Conservation (phyloP, 768 basidiomycete species). For the Trichaptum fuscoviolaceum region DNA sequence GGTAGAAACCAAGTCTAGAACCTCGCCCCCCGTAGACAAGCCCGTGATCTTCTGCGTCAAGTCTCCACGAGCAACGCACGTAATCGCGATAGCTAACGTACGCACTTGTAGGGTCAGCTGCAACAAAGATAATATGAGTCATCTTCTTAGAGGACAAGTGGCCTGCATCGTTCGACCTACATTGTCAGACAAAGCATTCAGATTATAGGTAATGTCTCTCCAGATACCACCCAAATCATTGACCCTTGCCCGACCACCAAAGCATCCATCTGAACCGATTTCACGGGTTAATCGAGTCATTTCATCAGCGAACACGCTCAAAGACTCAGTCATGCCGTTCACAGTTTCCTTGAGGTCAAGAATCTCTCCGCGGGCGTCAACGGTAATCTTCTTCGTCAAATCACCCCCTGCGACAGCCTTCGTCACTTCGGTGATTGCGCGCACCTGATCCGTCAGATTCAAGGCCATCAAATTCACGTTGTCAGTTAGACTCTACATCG, state of each 20-base stretch:
- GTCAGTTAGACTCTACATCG: conserved; percentile 50
- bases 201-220: conserved; percentile 95
- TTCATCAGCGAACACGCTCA: conserved; percentile 83
- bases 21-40: conserved; percentile 91
- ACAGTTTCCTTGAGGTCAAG: conserved; percentile 87
- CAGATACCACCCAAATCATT: conserved; percentile 94
- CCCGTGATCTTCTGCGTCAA: conserved; percentile 90
- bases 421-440: conserved; percentile 89
- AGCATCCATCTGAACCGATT: conserved; percentile 92
- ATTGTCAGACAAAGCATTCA: conserved; percentile 94
- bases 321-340: conserved; percentile 88
- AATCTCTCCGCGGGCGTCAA: conserved; percentile 91
- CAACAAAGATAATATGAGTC: conserved; percentile 6
- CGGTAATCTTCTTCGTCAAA: conserved; percentile 87
- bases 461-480: conserved; percentile 89
- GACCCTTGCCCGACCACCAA: conserved; percentile 93
- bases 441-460: conserved; percentile 88
- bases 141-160: neutral
- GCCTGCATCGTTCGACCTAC: conserved; percentile 35
- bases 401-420: conserved; percentile 94
- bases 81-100: conserved; percentile 89
- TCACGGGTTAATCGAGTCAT: conserved; percentile 86
- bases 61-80: conserved; percentile 91
- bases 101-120: conserved; percentile 91
- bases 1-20: conserved; percentile 89